phyloP scores from a whole-genome alignment of 768 basidiomycete species.

The Mycena chlorophos region DNA sequence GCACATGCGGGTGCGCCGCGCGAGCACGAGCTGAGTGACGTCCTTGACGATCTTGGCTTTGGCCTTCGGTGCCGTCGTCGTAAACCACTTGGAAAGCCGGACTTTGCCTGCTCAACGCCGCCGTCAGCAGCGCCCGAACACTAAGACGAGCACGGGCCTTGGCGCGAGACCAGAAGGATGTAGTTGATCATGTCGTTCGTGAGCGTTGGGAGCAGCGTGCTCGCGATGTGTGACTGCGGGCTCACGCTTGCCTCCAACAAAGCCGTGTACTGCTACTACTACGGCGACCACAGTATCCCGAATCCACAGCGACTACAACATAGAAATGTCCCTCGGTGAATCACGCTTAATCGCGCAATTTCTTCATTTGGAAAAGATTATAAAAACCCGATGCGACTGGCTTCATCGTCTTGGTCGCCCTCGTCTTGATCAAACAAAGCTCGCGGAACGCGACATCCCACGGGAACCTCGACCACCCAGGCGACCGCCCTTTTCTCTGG shows the following conservation, averaged over 20 bases:
- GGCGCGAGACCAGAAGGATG: slow-evolving; percentile 79
- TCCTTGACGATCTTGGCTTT: slow-evolving; percentile 88
- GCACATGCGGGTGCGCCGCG: slow-evolving; percentile 80
- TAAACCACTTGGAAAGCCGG: slow-evolving; percentile 84
- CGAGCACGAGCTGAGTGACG: slow-evolving; percentile 83
- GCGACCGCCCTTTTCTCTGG: slow-evolving; percentile 6
- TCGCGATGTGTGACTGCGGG: neutral
- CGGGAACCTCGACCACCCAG: slow-evolving; percentile 37
- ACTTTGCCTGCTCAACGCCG: slow-evolving; percentile 61
- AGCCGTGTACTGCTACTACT: neutral
- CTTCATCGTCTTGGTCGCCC: slow-evolving; percentile 34
- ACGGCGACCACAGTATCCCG: neutral
- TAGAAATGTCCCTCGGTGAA: neutral
- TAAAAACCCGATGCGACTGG: slow-evolving; percentile 48
- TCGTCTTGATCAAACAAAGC: slow-evolving; percentile 46
- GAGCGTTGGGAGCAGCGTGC: neutral
- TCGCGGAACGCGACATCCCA: slow-evolving; percentile 55
- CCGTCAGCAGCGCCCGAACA: neutral
- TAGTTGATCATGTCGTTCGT: slow-evolving; percentile 61
- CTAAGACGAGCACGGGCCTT: slow-evolving; percentile 43
- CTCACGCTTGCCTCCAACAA: neutral
- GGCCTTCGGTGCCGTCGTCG: slow-evolving; percentile 68
- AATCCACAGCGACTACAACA: neutral
- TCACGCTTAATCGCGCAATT: slow-evolving; percentile 14
- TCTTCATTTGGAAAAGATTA: slow-evolving; percentile 40